Conservation (phyloP, 1,284 basidiomycete species). For the Puccinia novopanici region DNA sequence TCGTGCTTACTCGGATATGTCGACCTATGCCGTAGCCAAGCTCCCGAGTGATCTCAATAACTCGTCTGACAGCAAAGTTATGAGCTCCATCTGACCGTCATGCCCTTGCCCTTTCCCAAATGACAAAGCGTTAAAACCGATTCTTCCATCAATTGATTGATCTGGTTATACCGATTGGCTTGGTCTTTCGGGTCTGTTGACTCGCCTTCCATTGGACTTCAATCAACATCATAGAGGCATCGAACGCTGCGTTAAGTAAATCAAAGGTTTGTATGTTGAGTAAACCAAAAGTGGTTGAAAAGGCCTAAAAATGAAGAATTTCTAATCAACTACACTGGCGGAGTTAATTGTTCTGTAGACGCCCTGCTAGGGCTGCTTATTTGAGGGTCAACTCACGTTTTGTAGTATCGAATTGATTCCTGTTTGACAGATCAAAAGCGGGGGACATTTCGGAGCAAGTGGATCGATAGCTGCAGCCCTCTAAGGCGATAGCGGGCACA, state of each 20-base stretch:
- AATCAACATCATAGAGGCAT: slow-evolving; percentile 17
- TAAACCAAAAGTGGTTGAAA: slow-evolving; percentile 18
- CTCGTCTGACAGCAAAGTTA: not conserved
- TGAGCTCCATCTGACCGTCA: not conserved
- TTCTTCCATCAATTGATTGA: slow-evolving; percentile 13
- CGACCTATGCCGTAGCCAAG: slow-evolving; percentile 23
- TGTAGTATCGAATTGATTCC: slow-evolving; percentile 38
- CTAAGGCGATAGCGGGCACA: slow-evolving; percentile 20
- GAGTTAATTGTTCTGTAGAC: not conserved
- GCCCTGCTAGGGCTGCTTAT: not conserved
- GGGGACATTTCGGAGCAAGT: slow-evolving; percentile 19
- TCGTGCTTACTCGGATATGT: slow-evolving; percentile 22
- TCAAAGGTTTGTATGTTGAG: slow-evolving; percentile 28
- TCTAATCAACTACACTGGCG: not conserved
- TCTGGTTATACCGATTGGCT: slow-evolving; percentile 13
- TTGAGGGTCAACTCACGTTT: slow-evolving; percentile 11
- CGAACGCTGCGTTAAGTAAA: slow-evolving; percentile 7
- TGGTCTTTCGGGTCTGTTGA: slow-evolving; percentile 5
- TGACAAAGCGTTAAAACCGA: slow-evolving; percentile 5
- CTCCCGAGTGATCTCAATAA: not conserved
- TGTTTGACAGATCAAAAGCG: slow-evolving; percentile 28
- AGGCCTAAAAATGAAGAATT: slow-evolving; percentile 4
- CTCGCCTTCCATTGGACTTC: slow-evolving; percentile 11
- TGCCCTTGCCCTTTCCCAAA: slow-evolving; percentile 1
- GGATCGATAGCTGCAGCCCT: slow-evolving; percentile 27